A percentile compares a stretch with the other conserved stretches of the same genome.
Conservation (phyloP, 1,284 basidiomycete species). For the Marasmius oreades region DNA sequence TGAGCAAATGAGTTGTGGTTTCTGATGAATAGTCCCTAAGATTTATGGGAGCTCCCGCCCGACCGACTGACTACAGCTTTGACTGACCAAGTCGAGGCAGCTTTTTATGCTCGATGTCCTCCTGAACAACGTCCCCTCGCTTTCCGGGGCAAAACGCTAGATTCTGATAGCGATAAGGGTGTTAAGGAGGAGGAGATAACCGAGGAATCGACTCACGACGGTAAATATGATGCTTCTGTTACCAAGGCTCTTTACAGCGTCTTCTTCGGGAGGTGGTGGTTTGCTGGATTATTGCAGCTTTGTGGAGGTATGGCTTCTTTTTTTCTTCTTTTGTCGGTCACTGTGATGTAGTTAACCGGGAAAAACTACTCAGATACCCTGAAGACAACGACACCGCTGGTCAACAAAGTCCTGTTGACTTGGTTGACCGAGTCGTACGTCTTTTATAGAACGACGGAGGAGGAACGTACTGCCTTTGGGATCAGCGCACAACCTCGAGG, state of each 20-base stretch:
- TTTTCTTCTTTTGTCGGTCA: no score
- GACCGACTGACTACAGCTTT: slow-evolving; percentile 24
- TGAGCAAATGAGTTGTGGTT: background rate
- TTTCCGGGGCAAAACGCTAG: background rate
- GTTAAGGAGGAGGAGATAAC: background rate
- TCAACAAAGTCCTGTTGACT: slow-evolving; percentile 36
- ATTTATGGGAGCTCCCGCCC: slow-evolving; percentile 33
- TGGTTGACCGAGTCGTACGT: slow-evolving; percentile 34
- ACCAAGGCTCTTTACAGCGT: slow-evolving; percentile 33
- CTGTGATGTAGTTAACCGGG: background rate
- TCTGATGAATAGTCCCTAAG: slow-evolving; percentile 18
- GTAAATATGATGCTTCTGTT: slow-evolving; percentile 11
- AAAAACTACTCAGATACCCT: slow-evolving; percentile 20
- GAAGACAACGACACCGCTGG: slow-evolving; percentile 30
- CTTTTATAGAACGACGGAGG: slow-evolving; percentile 24
- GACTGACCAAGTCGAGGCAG: slow-evolving; percentile 26
- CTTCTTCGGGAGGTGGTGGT: slow-evolving; percentile 34
- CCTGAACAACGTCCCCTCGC: slow-evolving; percentile 28
- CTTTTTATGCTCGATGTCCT: slow-evolving; percentile 32
- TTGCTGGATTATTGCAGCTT: slow-evolving; percentile 31
- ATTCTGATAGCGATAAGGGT: background rate
- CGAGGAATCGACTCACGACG: background rate
- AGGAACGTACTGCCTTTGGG: slow-evolving; percentile 19
- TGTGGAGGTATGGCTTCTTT: slow-evolving; percentile 21
- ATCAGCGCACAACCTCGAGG: slow-evolving; percentile 25